A percentile compares a stretch with the other conserved stretches of the same genome.
phyloP scores from a whole-genome alignment of 768 basidiomycete species.

The Russula olivacea region DNA sequence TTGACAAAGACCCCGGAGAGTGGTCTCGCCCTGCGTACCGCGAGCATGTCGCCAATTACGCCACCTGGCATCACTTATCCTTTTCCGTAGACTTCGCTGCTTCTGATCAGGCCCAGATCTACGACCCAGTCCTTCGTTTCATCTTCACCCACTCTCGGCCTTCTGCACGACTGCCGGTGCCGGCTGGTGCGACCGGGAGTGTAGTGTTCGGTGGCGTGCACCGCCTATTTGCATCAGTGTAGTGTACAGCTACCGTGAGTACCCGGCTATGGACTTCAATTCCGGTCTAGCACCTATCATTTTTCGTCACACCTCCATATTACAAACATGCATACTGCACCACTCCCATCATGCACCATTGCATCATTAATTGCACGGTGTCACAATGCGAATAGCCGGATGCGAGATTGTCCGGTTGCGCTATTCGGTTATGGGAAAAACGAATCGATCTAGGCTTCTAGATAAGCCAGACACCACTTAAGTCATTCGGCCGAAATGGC shows the following conservation, averaged over 20 bases:
- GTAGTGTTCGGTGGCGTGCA: conserved; percentile 13
- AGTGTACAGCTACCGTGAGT: too few relatives aligned
- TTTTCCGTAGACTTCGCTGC: conserved; percentile 3
- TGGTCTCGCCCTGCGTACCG: neutral
- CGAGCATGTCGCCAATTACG: conserved; percentile 18
- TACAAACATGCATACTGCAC: conserved; percentile 1
- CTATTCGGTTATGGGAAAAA: conserved; percentile 5
- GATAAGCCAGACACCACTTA: too few relatives aligned
- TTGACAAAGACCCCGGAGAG: conserved; percentile 24
- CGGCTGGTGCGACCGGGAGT: conserved; percentile 2
- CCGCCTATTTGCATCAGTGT: neutral
- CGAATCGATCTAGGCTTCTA: too few relatives aligned
- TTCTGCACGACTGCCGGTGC: conserved; percentile 6
- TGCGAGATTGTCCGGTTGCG: conserved; percentile 11
- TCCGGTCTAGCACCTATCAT: neutral
- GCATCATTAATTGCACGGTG: neutral
- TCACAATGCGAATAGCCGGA: conserved; percentile 11
- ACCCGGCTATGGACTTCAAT: neutral
- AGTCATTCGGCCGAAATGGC: neutral
- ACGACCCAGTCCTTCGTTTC: neutral
- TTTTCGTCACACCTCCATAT: neutral
- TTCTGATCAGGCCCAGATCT: neutral
- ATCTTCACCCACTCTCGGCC: neutral
- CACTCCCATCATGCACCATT: neutral
- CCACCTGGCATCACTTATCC: neutral